Evolutionary conservation across 352 stramenopile species (phyloP), one percentile per base, ranked within the genome.

Genomic region (Phytopythium oedochilum): DNA sequence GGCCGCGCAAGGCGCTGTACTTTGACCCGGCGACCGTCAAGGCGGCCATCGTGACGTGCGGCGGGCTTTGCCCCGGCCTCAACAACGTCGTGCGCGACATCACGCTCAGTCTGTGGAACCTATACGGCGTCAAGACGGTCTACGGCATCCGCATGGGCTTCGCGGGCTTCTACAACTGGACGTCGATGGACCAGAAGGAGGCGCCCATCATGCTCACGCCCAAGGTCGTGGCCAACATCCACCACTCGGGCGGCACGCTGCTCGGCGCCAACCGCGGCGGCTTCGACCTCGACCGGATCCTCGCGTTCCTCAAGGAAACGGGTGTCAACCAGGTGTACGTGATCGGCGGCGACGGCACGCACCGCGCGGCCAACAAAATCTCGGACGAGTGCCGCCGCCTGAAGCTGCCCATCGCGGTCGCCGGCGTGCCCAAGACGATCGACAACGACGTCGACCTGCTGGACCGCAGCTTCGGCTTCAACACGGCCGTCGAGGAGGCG

Each of bases 361-460:
- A 99, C 76, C 88, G 96, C 51, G 96, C 92, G 35, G 96, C 96
- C 20, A 98, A 98, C 78, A 90, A 88, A 57, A 86, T 96, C 38
- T 77, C 81, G 44, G 75, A 93, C 44, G 86, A 89, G 61, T 94
- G 81, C 54, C 70, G 71, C 43, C 64, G 57, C 32, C 69, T 85
- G 53, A 82, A 87, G 43, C 68, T 98, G 29, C 93, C 97, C 55
- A 86, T 99, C 26, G 79, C 95, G 9, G 91, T 99, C 17, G 94
- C 94, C 22, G 96, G 97, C 55, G 96, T 99, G 62, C 97, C 97
- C 22, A 99, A 99, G 83, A 99, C 97, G 5, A 99, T 99, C 58
- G 97, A 99, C 82, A 99, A 99, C 72, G 97, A 99, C 73, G 93
- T 99, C 46, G 96, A 98, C 64, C 84, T 99, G 51, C 92, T 99